Evolutionary conservation across 192 early-diverging fungal species (phyloP).

Genomic region (Diversispora epigaea): DNA sequence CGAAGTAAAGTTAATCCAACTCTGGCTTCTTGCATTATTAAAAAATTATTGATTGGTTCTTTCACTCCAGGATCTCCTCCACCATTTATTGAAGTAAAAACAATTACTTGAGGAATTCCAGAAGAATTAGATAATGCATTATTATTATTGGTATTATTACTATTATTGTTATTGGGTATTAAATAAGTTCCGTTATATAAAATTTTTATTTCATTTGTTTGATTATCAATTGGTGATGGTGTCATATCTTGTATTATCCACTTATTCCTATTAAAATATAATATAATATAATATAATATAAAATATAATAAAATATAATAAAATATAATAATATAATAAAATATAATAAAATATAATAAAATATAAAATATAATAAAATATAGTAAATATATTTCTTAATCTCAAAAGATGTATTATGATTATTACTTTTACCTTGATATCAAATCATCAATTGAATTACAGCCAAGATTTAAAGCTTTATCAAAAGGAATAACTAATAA

Average conservation of each 20-base stretch:
- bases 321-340: too few relatives aligned
- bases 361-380: neutral
- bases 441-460: neutral
- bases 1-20: neutral
- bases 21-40: neutral
- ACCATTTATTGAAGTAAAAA: neutral
- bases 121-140: neutral
- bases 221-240: too few relatives aligned
- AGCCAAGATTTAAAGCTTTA: neutral
- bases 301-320: neutral
- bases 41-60: neutral
- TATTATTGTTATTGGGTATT: neutral
- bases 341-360: neutral
- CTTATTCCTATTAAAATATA: neutral
- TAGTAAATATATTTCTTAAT: neutral
- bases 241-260: too few relatives aligned
- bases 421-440: neutral
- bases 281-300: neutral
- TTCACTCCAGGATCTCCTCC: slow-evolving; percentile 10
- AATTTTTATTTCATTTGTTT: too few relatives aligned
- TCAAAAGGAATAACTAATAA: slow-evolving; percentile 12
- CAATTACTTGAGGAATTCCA: slow-evolving; percentile 6
- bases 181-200: neutral
- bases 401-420: neutral
- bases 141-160: neutral